Evolutionary conservation across 2,329 filamentous ascomycete genomes (phyloP), one percentile per base, ranked within the genome.

Genomic region (Polytolypa hystricis): DNA sequence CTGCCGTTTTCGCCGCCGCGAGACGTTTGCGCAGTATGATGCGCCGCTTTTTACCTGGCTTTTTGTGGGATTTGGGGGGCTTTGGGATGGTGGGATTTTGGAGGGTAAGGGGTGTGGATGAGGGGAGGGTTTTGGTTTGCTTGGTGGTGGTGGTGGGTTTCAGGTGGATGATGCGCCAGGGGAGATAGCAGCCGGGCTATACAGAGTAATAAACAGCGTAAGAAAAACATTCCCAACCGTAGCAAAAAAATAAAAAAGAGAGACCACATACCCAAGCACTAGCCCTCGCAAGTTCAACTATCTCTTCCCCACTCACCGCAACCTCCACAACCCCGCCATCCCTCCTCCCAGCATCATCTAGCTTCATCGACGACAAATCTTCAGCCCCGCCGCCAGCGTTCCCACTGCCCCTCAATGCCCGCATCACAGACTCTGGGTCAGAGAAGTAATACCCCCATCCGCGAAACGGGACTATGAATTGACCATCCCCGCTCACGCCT

Each of bases 371-470:
- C 14, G 14, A 21, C 18, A 7, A 21, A 17, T 16, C 8, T 23
- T 11, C 26, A 12, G 14, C 17, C 34, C 34, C 6, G 35, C 30
- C 19, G 46, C 33, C 35, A 15, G 21, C 16, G 6, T 33, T 21
- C 8, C n/a, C 9, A 20, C 23, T 18, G 14, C 30, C 25, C 7
- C 28, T 28, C 14, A 46, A 27, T 7, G 32, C 37, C 6, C 35
- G 40, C 17, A 39, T 40, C 14, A 44, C 37, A 31, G 53, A 42
- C 8, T 41, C 48, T 15, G 59, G 59, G 7, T 53, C 49, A 3
- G 61, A 55, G 39, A 63, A 59, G 38, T 64, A 64, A 40, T 63
- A 61, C 17, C 55, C 46, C 60, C 60, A 64, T 16, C 59, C 57
- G 2, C 61, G 58, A 38, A 56, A 62, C 2, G 61, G 54, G 32